phyloP scores from a whole-genome alignment of 1,284 basidiomycete species.

The Tylopilus sp. region DNA sequence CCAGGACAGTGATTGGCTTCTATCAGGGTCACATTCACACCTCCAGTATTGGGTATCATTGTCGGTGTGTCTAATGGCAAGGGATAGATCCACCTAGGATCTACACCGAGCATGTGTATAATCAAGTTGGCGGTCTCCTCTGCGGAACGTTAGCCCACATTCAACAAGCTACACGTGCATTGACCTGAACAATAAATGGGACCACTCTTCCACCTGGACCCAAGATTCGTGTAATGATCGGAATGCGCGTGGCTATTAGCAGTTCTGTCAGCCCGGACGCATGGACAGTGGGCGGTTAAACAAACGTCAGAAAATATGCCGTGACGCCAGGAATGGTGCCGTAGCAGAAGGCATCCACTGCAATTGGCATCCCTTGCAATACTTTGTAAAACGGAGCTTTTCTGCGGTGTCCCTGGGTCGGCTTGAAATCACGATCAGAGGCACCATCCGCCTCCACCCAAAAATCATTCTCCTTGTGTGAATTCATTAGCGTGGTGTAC shows the following conservation, averaged over 20 bases:
- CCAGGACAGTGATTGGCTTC: conserved; percentile 98
- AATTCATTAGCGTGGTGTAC: conserved; percentile 82
- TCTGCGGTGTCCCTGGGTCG: conserved; percentile 55
- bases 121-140: conserved; percentile 85
- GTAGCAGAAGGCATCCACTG: conserved; percentile 94
- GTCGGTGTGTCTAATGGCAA: conserved; percentile 78
- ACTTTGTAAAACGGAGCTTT: conserved; percentile 94
- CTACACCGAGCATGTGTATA: conserved; percentile 84
- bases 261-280: conserved; percentile 10
- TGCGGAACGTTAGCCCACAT: conserved; percentile 13
- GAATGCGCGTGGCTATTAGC: conserved; percentile 82
- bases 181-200: conserved; percentile 88
- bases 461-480: conserved; percentile 71
- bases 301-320: conserved; percentile 84
- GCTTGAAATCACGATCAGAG: conserved; percentile 47
- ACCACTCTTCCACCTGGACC: conserved; percentile 83
- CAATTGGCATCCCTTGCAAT: conserved; percentile 96
- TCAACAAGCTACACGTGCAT: background rate
- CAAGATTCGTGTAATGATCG: conserved; percentile 90
- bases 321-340: conserved; percentile 84
- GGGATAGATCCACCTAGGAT: conserved; percentile 82
- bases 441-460: conserved; percentile 76
- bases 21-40: conserved; percentile 89
- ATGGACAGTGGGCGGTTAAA: background rate
- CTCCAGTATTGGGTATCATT: conserved; percentile 77